Evolutionary conservation across 2,329 filamentous ascomycete genomes (phyloP).

Genomic region (Grosmannia clavigera): DNA sequence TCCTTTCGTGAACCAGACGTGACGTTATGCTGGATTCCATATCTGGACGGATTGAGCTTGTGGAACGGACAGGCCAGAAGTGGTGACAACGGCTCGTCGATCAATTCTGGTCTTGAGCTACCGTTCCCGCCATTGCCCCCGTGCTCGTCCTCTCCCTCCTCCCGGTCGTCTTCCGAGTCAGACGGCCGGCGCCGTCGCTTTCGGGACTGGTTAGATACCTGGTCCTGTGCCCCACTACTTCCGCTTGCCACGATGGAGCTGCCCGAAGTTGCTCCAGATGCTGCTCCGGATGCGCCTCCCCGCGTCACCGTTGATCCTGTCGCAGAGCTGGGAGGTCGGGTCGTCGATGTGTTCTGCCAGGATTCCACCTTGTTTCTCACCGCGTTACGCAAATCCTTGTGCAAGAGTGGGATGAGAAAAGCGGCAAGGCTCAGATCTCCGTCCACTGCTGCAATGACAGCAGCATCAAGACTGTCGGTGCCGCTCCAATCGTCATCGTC

Average conservation of each 20-base stretch:
- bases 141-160: constrained; percentile 12
- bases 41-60: constrained; percentile 16
- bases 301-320: background rate
- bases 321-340: background rate
- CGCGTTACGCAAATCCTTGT: constrained; percentile 12
- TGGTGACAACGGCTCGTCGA: background rate
- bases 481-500: constrained; percentile 14
- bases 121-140: constrained; percentile 5
- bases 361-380: constrained; percentile 14
- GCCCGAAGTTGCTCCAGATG: background rate
- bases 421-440: constrained; percentile 15
- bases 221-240: background rate
- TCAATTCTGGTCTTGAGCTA: background rate
- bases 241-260: background rate
- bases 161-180: constrained; percentile 6
- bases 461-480: constrained; percentile 14
- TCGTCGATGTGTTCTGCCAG: constrained; percentile 10
- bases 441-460: constrained; percentile 14
- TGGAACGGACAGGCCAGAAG: constrained; percentile 17
- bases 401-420: constrained; percentile 14
- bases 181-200: constrained; percentile 12
- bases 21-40: constrained; percentile 13
- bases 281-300: background rate
- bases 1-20: constrained; percentile 10
- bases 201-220: constrained; percentile 5